These are phyloP conservation scores for Rhodamnia rubescens DNA, from an alignment of 345 rosid species.

Conservation along the genomic window DNA sequence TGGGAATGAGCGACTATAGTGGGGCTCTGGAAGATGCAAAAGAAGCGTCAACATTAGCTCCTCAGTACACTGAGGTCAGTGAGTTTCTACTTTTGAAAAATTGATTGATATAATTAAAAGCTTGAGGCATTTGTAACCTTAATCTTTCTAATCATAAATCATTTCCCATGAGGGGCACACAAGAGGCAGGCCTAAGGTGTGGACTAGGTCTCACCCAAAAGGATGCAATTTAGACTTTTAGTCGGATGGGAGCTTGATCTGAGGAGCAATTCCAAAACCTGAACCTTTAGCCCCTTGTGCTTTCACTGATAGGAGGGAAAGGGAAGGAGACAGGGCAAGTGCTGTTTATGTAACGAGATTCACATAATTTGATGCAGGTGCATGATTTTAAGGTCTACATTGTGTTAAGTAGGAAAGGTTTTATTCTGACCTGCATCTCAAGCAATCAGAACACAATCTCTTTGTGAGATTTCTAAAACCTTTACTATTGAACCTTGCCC, in stretches of 20 bases:
- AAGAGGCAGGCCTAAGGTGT: background rate
- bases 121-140: background rate
- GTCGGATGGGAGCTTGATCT: background rate
- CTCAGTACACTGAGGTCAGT: slow-evolving; percentile 49
- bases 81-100: background rate
- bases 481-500: background rate
- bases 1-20: slow-evolving; percentile 40
- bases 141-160: background rate
- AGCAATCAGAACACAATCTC: background rate
- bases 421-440: background rate
- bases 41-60: slow-evolving; percentile 37
- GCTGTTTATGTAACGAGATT: background rate
- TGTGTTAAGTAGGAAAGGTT: background rate
- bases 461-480: background rate
- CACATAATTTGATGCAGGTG: background rate
- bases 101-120: background rate
- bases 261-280: background rate
- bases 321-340: background rate
- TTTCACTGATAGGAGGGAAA: background rate
- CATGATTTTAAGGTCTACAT: background rate
- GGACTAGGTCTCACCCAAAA: no score
- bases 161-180: background rate
- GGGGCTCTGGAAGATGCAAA: slow-evolving; percentile 78
- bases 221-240: background rate
- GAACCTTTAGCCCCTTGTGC: background rate